A percentile compares a stretch with the other conserved stretches of the same genome.
These are phyloP conservation scores for Rhododendron molle DNA, from an alignment of 148 eudicot genomes.

Conservation along the genomic window DNA sequence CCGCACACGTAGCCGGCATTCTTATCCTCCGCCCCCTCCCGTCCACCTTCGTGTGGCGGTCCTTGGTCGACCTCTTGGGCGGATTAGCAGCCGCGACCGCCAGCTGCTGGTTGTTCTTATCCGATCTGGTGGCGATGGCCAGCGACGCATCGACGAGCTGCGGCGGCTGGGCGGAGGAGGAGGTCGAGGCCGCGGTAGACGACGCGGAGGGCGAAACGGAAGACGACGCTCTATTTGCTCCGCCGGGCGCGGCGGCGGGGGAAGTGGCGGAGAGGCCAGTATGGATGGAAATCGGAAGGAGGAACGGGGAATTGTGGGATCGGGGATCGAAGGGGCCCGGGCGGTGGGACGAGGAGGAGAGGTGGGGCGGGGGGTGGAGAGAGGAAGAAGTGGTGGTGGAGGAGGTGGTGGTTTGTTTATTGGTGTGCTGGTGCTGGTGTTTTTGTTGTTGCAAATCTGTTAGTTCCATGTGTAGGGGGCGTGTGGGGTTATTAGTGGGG, in stretches of 20 bases:
- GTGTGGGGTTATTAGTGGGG: not conserved
- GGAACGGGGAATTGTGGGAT: constrained; percentile 19
- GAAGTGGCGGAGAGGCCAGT: constrained; percentile 6
- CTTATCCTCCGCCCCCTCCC: constrained; percentile 58
- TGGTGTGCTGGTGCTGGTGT: not conserved
- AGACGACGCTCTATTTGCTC: not conserved
- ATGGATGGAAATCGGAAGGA: constrained; percentile 20
- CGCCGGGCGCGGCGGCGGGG: not conserved
- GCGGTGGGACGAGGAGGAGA: constrained; percentile 5
- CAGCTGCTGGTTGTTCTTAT: constrained; percentile 15
- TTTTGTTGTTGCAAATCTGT: constrained; percentile 18
- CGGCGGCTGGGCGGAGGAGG: constrained; percentile 1
- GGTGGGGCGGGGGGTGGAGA: constrained; percentile 8
- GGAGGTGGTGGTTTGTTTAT: constrained; percentile 17
- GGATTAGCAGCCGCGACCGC: constrained; percentile 9
- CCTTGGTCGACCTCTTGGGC: constrained; percentile 40
- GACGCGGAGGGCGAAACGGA: not conserved
- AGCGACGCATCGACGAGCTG: constrained; percentile 38
- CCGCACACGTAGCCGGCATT: constrained; percentile 68
- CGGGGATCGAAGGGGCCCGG: constrained; percentile 8
- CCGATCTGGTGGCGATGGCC: constrained; percentile 46
- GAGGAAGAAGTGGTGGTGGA: not conserved
- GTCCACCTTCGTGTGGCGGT: constrained; percentile 63
- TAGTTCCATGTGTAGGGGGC: constrained; percentile 27
- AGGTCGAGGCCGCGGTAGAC: constrained; percentile 6